Percentiles rank a stretch among this genome's conserved stretches.
These are phyloP conservation scores for Bisporella sp. DNA, from an alignment of 2,329 filamentous ascomycete genomes.

Conservation along the genomic window DNA sequence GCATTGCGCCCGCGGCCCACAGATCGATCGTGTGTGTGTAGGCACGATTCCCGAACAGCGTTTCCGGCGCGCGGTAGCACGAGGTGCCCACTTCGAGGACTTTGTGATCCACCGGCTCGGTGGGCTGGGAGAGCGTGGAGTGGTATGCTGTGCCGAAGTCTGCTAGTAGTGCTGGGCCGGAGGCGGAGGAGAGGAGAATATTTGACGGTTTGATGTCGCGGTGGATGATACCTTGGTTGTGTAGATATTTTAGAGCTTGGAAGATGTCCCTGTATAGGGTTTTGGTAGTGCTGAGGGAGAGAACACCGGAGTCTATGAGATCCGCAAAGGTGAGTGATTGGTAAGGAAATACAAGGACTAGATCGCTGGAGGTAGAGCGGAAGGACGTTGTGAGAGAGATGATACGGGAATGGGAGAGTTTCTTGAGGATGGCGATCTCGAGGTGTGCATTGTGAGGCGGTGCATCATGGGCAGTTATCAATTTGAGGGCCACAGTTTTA, in stretches of 20 bases:
- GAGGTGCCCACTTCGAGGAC: slow-evolving; percentile 92
- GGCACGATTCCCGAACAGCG: slow-evolving; percentile 72
- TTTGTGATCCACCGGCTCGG: slow-evolving; percentile 62
- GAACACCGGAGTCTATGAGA: slow-evolving; percentile 48
- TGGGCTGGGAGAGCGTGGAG: slow-evolving; percentile 42
- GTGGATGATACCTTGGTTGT: slow-evolving; percentile 74
- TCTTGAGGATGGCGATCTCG: slow-evolving; percentile 67
- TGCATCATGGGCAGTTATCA: slow-evolving; percentile 66
- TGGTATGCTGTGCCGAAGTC: slow-evolving; percentile 93
- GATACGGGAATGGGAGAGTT: slow-evolving; percentile 49
- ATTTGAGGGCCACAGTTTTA: slow-evolving; percentile 66
- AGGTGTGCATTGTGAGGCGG: slow-evolving; percentile 77
- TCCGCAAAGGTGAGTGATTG: slow-evolving; percentile 65
- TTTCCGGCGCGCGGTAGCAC: slow-evolving; percentile 82
- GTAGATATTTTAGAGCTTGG: slow-evolving; percentile 62
- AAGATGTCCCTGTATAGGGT: slow-evolving; percentile 61
- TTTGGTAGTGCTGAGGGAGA: slow-evolving; percentile 25
- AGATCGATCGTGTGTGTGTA: slow-evolving; percentile 75
- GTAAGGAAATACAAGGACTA: slow-evolving; percentile 82
- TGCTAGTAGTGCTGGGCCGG: slow-evolving; percentile 69
- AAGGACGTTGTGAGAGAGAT: slow-evolving; percentile 70
- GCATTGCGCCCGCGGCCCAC: slow-evolving; percentile 81
- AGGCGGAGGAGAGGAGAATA: slow-evolving; percentile 60
- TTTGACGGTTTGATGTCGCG: slow-evolving; percentile 93
- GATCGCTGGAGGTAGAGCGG: slow-evolving; percentile 59